Evolutionary conservation across 1,284 basidiomycete genomes (phyloP).

Genomic region (Waitea zeae): DNA sequence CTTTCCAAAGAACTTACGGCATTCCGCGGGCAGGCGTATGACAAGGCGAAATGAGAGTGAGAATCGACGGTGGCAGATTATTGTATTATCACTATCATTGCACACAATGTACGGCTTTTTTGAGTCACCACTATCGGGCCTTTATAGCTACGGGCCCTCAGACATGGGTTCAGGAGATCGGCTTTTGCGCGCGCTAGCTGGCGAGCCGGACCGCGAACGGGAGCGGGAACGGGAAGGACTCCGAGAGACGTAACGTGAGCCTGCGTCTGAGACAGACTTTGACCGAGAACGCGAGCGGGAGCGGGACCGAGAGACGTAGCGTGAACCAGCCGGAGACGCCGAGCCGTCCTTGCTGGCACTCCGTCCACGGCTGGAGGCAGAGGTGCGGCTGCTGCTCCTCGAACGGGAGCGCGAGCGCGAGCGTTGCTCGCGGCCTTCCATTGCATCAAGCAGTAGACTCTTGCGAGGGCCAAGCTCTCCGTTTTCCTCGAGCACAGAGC

Average conservation of each 20-base stretch:
- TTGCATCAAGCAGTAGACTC: constrained; percentile 66
- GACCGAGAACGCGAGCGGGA: constrained; percentile 21
- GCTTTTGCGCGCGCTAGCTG: neutral
- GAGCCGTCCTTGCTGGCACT: constrained; percentile 11
- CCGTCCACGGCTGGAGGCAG: constrained; percentile 18
- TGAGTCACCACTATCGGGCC: too few relatives aligned
- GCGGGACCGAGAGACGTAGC: constrained; percentile 43
- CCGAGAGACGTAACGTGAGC: constrained; percentile 44
- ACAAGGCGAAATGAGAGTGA: too few relatives aligned
- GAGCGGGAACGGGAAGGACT: constrained; percentile 33
- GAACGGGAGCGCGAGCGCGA: constrained; percentile 10
- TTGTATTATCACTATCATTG: too few relatives aligned
- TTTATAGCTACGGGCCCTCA: too few relatives aligned
- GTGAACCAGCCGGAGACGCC: constrained; percentile 27
- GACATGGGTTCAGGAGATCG: neutral
- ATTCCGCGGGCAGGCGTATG: constrained; percentile 42
- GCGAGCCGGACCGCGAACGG: constrained; percentile 4
- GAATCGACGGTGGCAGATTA: too few relatives aligned
- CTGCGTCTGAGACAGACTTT: constrained; percentile 24
- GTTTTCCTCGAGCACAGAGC: constrained; percentile 80
- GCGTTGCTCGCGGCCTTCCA: constrained; percentile 37
- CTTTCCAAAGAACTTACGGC: constrained; percentile 40
- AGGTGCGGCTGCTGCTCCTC: constrained; percentile 12
- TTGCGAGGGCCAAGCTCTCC: constrained; percentile 75
- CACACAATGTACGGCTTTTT: too few relatives aligned